These are phyloP conservation scores for Fraxinus latifolia DNA, from an alignment of 305 asterid genomes.

Conservation along the genomic window DNA sequence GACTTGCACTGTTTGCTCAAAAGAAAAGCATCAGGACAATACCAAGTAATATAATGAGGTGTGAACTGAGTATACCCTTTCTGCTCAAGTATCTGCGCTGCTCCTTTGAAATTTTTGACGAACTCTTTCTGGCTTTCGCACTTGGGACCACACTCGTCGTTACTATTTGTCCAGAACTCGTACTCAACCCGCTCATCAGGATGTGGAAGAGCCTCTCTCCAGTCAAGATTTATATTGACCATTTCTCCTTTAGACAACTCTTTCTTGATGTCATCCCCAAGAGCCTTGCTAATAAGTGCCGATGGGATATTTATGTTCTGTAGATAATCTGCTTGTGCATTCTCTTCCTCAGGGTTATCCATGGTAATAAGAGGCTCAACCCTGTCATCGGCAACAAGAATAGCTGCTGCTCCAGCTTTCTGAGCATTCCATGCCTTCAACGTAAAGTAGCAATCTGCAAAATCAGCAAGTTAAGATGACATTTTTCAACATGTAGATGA, in stretches of 20 bases:
- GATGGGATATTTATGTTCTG: conserved; percentile 86
- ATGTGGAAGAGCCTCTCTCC: conserved; percentile 98
- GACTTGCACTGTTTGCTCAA: conserved; percentile 91
- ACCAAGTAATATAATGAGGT: conserved; percentile 97
- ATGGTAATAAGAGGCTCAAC: conserved; percentile 85
- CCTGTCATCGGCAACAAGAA: conserved; percentile 87
- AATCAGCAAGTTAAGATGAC: conserved; percentile 22
- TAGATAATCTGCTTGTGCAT: conserved; percentile 62
- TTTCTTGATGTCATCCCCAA: conserved; percentile 79
- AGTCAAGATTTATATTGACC: conserved; percentile 83
- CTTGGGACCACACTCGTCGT: conserved; percentile 93
- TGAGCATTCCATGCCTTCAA: conserved; percentile 98
- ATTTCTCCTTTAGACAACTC: conserved; percentile 61
- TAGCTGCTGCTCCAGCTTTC: conserved; percentile 96
- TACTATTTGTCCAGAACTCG: conserved; percentile 95
- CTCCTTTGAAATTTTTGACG: conserved; percentile 77
- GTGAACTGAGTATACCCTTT: conserved; percentile 87
- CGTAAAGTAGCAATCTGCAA: conserved; percentile 85
- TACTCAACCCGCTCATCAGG: conserved; percentile 98
- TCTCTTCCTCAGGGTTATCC: conserved; percentile 90
- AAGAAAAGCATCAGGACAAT: conserved; percentile 80
- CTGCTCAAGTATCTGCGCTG: conserved; percentile 95
- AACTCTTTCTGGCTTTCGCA: conserved; percentile 87
- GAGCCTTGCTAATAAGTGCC: conserved; percentile 81
- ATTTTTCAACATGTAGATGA: conserved; percentile 1